These are phyloP conservation scores for Mycena maculata DNA, from an alignment of 768 basidiomycete genomes.

Conservation along the genomic window DNA sequence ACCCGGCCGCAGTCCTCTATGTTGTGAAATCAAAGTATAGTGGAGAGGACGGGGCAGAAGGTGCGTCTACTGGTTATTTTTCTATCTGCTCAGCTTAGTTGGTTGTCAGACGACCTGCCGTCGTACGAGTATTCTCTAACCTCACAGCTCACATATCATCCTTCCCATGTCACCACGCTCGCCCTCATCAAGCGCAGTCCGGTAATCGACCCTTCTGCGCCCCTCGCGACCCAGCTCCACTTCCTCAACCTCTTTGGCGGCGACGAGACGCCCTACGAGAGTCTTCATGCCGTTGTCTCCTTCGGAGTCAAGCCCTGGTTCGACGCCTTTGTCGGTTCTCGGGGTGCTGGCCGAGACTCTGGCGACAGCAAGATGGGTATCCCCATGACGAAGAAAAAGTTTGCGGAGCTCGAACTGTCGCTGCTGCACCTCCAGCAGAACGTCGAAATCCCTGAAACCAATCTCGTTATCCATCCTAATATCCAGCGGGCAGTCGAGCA, in stretches of 20 bases:
- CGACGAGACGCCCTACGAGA: constrained; percentile 93
- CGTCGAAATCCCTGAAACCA: constrained; percentile 98
- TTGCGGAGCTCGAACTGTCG: constrained; percentile 95
- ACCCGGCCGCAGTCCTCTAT: constrained; percentile 83
- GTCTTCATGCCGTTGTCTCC: constrained; percentile 94
- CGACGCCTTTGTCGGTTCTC: constrained; percentile 93
- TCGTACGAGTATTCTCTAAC: constrained; percentile 76
- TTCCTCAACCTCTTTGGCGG: constrained; percentile 92
- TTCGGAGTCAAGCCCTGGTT: constrained; percentile 98
- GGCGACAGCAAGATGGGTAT: constrained; percentile 92
- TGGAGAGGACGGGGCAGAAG: constrained; percentile 77
- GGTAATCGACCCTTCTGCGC: constrained; percentile 81
- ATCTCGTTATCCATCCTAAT: constrained; percentile 89
- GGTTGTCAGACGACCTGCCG: constrained; percentile 71
- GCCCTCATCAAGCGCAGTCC: constrained; percentile 95
- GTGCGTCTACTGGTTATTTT: constrained; percentile 51
- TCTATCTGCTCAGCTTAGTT: constrained; percentile 23
- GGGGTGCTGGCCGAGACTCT: constrained; percentile 76
- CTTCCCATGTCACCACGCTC: constrained; percentile 84
- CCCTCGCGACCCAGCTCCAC: constrained; percentile 88
- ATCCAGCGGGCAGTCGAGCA: constrained; percentile 91
- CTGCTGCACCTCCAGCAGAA: constrained; percentile 97
- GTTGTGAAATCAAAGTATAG: constrained; percentile 67
- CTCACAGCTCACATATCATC: constrained; percentile 81
- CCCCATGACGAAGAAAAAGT: constrained; percentile 99